Percentiles rank a stretch among this genome's conserved stretches.
These are phyloP conservation scores for Podospora australis DNA, from an alignment of 495 filamentous ascomycete genomes.

Conservation along the genomic window DNA sequence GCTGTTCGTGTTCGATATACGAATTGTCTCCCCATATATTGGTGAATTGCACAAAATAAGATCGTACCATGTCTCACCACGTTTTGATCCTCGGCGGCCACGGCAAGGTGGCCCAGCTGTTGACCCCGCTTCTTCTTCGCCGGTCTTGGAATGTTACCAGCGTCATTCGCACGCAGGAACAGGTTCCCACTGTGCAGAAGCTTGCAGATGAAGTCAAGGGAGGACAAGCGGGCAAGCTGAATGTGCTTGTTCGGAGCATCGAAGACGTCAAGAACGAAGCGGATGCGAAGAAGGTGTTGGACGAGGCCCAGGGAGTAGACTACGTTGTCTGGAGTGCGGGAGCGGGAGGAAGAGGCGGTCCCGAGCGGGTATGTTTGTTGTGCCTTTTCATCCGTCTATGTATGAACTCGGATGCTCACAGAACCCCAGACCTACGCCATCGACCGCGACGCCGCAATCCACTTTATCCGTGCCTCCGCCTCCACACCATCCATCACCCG, in stretches of 20 bases:
- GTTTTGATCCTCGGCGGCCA: slow-evolving; percentile 76
- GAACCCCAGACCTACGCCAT: slow-evolving; percentile 37
- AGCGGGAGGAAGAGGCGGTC: slow-evolving; percentile 70
- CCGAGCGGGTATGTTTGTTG: slow-evolving; percentile 36
- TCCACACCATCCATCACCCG: slow-evolving; percentile 54
- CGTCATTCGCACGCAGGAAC: slow-evolving; percentile 65
- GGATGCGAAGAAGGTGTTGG: slow-evolving; percentile 56
- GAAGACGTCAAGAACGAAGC: slow-evolving; percentile 59
- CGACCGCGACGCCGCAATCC: slow-evolving; percentile 61
- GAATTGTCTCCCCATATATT: no score
- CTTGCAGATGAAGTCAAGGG: slow-evolving; percentile 35
- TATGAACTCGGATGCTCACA: slow-evolving; percentile 4
- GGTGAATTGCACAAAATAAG: background rate
- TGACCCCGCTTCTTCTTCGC: slow-evolving; percentile 69
- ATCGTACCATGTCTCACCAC: slow-evolving; percentile 27
- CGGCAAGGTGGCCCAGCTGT: slow-evolving; percentile 69
- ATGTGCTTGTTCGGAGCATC: slow-evolving; percentile 60
- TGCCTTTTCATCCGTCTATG: slow-evolving; percentile 42
- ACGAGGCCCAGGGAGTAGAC: slow-evolving; percentile 49
- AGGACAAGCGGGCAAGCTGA: slow-evolving; percentile 39
- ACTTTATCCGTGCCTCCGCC: slow-evolving; percentile 63
- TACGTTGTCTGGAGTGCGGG: slow-evolving; percentile 79
- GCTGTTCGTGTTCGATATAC: no score
- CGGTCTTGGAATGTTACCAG: slow-evolving; percentile 70
- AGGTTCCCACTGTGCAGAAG: slow-evolving; percentile 55